Evolutionary conservation across 192 early-diverging fungal genomes (phyloP), one percentile per base, ranked within the genome.

Genomic region (Chytriomyces confervae): DNA sequence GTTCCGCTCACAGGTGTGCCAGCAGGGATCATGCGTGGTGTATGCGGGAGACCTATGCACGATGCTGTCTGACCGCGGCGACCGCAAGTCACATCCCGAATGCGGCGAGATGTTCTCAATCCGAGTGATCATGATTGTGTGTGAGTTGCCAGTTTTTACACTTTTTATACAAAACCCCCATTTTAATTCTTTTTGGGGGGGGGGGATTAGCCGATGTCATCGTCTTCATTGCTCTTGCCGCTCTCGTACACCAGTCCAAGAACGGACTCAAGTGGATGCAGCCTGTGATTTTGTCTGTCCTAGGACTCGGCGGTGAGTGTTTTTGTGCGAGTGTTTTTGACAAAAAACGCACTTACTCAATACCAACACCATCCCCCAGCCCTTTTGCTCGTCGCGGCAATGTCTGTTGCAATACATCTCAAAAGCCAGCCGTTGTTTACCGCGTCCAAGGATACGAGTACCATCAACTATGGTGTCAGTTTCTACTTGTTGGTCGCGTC

Each of bases 161-260:
- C 10, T 64, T 11, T 64, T 16, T 29, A 3, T 18, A 64, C 8
- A 29, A 1, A 64, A 11, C n/a, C 1, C n/a, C 10, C n/a, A 6
- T 29, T 24, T 3, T 29, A 29, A 64, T 3, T 4, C 6, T 24
- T 29, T 64, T 27, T 29, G 62, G 16, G 27, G 9, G 1, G n/a
- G n/a, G n/a, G n/a, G n/a, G n/a, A n/a, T n/a, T n/a, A 68, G 66
- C 66, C 7, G 66, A 68, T 23, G 66, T 68, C 7, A 46, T 68
- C 9, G 23, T 29, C 11, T 68, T 68, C 29, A 16, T 46, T 43
- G 66, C 44, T 68, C 16, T 47, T 7, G 66, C 66, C 23, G 7
- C 66, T 13, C 47, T 68, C 4, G 45, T 48, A 2, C 23, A 68
- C 4, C 66, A 68, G 45, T 43, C 20, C 18, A 20, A 46, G 44